phyloP scores from a whole-genome alignment of 805 yeast genomes.

The Yamadazyma takamatsuzukensis region DNA sequence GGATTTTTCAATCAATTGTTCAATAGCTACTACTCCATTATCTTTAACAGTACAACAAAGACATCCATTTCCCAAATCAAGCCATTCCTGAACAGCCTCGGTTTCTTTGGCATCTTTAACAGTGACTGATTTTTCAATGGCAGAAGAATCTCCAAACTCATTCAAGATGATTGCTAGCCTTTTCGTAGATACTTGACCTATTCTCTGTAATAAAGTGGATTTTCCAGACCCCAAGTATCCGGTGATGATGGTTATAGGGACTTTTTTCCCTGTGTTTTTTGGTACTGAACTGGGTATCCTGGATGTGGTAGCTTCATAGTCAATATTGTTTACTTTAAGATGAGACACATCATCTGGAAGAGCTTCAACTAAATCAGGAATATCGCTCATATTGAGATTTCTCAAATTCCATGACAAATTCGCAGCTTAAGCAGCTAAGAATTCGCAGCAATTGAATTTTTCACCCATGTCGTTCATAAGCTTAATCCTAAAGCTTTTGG shows the following conservation, averaged over 20 bases:
- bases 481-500: constrained; percentile 10
- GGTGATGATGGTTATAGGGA: constrained; percentile 90
- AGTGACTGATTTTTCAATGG: constrained; percentile 82
- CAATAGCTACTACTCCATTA: constrained; percentile 92
- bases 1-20: constrained; percentile 69
- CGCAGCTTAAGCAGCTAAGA: too few relatives aligned
- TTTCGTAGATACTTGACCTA: constrained; percentile 67
- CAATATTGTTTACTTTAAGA: constrained; percentile 11
- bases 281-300: constrained; percentile 6
- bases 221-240: constrained; percentile 96
- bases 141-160: constrained; percentile 89
- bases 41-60: constrained; percentile 95
- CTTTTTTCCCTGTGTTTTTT: constrained; percentile 34
- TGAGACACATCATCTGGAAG: constrained; percentile 7
- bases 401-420: background rate
- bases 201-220: constrained; percentile 73
- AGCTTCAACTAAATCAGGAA: constrained; percentile 13
- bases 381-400: constrained; percentile 7
- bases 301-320: constrained; percentile 7
- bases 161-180: constrained; percentile 86
- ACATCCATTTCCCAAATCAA: constrained; percentile 95
- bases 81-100: constrained; percentile 79
- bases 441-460: background rate
- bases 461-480: too few relatives aligned
- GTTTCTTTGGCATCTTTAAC: constrained; percentile 49